Evolutionary conservation across 306 rosid species (phyloP).

Genomic region (Geum urbanum): DNA sequence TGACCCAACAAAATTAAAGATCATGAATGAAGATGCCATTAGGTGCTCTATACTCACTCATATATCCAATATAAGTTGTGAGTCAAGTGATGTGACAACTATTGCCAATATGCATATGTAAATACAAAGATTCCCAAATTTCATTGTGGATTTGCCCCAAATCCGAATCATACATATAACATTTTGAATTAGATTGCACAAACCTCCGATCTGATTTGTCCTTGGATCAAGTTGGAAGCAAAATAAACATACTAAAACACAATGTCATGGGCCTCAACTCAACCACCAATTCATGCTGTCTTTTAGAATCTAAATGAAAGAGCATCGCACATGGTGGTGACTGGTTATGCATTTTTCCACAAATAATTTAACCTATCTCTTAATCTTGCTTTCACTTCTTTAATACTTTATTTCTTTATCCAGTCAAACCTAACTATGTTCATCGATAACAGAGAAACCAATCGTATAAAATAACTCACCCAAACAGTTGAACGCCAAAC

Average conservation of each 20-base stretch:
- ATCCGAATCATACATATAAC: conserved; percentile 6
- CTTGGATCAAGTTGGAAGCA: background rate
- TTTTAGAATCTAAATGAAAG: conserved; percentile 7
- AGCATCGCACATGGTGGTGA: conserved; percentile 23
- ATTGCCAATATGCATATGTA: background rate
- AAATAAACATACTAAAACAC: background rate
- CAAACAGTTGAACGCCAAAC: background rate
- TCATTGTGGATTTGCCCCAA: background rate
- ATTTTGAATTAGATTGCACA: background rate
- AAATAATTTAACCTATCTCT: conserved; percentile 5
- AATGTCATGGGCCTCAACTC: background rate
- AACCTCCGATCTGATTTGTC: background rate
- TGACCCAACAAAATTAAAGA: background rate
- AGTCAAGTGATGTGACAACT: background rate
- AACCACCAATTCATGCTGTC: conserved; percentile 23
- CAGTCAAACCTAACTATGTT: conserved; percentile 11
- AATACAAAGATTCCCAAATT: background rate
- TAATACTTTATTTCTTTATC: background rate
- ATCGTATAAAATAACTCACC: background rate
- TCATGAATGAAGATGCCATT: background rate
- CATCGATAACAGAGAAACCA: background rate
- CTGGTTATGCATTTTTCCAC: background rate
- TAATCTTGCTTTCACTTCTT: background rate
- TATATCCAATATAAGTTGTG: background rate
- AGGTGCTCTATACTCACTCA: background rate